Base-by-base conservation (phyloP, 495 filamentous ascomycete species). In the Aspergillus sclerotioniger region DNA sequence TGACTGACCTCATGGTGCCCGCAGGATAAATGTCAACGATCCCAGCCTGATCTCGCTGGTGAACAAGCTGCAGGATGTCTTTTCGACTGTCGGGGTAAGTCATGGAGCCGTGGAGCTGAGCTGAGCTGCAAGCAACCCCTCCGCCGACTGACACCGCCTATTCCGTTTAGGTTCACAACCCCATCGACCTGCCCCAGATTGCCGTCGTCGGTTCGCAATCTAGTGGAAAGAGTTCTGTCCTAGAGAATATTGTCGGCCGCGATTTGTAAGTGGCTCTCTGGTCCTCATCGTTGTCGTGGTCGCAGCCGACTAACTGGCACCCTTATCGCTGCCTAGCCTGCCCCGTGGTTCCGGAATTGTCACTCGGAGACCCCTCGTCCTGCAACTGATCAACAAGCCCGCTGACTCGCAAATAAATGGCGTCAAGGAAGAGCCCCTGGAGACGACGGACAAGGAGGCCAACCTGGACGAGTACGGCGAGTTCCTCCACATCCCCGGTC, bases 41-140 rank as follows among this genome's bases (percentile, higher is more conserved):
- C 88, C 88, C 20, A 82, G 82, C 61, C 80, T 91, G 66, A 91
- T 91, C 72, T 97, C 94, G 65, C 87, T 98, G 61, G 94, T 99
- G 66, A 99, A 99, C 81, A 96, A 96, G 79, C 86, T 99, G 28
- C 94, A 99, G 71, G 94, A 99, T 92, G 95, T 98, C 59, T 99
- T 99, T 71, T 86, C 94, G 45, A 98, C 94, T 37, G 95, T 99
- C 60, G 95, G 95, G 51, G 94, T 99, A 81, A 80, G 88, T 87
- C 16, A 33, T 61, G 37, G 37, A 54, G 25, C 20, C 19, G 9
- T 28, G 28, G 7, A 32, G 28, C 21, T 20, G 41, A 47, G 21
- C 60, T 39, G 28, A 49, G 37, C 29, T 51, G 43, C 49, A 55
- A 35, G 43, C 49, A 55, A 35, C 53, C 47, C 46, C 58, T 39